These are phyloP conservation scores for Ramalina peruviana DNA, from an alignment of 495 filamentous ascomycete genomes.

Conservation along the genomic window DNA sequence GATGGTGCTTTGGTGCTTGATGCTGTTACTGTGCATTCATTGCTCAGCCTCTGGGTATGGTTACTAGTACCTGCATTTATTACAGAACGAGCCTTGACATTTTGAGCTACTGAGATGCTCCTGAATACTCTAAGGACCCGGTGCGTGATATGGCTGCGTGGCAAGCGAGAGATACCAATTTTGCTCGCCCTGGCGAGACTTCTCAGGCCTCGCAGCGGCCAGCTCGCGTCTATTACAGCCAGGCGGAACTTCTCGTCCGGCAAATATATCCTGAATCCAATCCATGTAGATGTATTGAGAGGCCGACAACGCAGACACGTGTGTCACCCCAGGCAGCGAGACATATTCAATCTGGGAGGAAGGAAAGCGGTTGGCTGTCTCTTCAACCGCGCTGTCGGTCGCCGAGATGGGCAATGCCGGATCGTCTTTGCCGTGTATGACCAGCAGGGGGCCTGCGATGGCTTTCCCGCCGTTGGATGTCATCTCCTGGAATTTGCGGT, in stretches of 20 bases:
- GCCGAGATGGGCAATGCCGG: slow-evolving; percentile 10
- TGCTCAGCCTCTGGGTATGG: no score
- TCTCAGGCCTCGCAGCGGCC: no score
- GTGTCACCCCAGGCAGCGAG: slow-evolving; percentile 17
- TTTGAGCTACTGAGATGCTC: no score
- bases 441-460: slow-evolving; percentile 28
- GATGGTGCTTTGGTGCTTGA: no score
- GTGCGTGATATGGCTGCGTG: no score
- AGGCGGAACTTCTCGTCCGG: slow-evolving; percentile 8
- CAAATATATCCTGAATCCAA: slow-evolving; percentile 28
- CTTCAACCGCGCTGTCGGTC: slow-evolving; percentile 16
- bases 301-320: slow-evolving; percentile 21
- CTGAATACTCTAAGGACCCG: no score
- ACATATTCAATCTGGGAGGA: slow-evolving; percentile 19
- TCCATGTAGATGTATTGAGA: slow-evolving; percentile 22
- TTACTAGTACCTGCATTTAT: no score
- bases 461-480: slow-evolving; percentile 17
- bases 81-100: no score
- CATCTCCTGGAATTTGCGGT: slow-evolving; percentile 8
- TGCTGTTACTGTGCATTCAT: no score
- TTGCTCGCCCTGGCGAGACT: no score
- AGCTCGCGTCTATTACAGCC: background rate
- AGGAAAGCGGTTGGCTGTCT: slow-evolving; percentile 14
- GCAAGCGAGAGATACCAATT: no score
- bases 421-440: slow-evolving; percentile 30